Base-by-base conservation (phyloP, 2,329 filamentous ascomycete species). In the Daldinia sp. region DNA sequence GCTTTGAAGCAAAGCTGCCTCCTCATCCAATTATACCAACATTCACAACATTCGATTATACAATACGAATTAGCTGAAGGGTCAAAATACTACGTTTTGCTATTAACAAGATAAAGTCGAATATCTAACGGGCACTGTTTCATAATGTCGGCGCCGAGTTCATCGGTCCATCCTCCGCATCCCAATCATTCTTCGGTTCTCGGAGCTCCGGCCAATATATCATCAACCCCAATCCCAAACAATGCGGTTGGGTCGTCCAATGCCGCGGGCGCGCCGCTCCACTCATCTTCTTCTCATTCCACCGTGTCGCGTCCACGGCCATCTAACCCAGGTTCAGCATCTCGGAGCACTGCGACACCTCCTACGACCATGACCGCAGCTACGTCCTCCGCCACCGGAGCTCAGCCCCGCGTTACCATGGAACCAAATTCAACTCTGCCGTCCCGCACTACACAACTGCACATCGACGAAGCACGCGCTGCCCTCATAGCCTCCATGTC, bases 401-500 rank as follows among this genome's bases (percentile, higher is more conserved):
- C 59, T 15, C 68, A 61, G 35, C 60, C 64, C 23, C 61, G 44
- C 48, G 63, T 18, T 10, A 50, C 65, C 53, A 66, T 64, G 62
- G 65, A 68, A 46, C 44, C 58, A 10, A 61, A 66, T 37, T 57
- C 71, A 51, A 59, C 59, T 15, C 62, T 63, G 2, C 64, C 70
- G 9, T 65, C 70, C 2, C 74, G 79, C 53, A 78, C 81, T 58
- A 80, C 83, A 57, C 81, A 83, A 75, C 81, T 81, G 6, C 82
- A 85, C 75, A 82, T 89, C 20, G 79, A 83, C 55, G 85, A 89
- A 75, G 88, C 89, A 42, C 87, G 88, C 70, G 79, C 82, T 33
- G 88, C 87, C 7, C 82, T 91, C 59, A 82, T 89, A 37, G 89
- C 88, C 23, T 87, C 86, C 53, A 85, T 94, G 59, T 90, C 90